Percentiles rank a stretch among this genome's conserved stretches.
These are phyloP conservation scores for Penicillium cosmopolitanum DNA, from an alignment of 495 filamentous ascomycete genomes.

Conservation along the genomic window DNA sequence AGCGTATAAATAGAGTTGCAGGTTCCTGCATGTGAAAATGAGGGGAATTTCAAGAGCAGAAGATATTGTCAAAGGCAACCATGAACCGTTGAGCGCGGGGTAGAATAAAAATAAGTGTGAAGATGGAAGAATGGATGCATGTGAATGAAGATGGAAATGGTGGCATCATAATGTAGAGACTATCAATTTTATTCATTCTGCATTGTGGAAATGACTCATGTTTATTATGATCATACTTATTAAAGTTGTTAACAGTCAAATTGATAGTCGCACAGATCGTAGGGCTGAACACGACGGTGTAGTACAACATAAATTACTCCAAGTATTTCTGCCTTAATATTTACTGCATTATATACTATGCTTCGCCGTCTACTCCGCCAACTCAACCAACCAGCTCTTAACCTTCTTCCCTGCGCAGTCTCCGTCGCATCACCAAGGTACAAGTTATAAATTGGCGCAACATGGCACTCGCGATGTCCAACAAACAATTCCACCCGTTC, in stretches of 20 bases:
- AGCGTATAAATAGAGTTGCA: neutral
- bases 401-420: constrained; percentile 44
- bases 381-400: constrained; percentile 35
- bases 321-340: neutral
- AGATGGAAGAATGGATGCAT: neutral
- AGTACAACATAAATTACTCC: no score
- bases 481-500: constrained; percentile 41
- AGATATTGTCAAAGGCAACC: neutral
- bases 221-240: neutral
- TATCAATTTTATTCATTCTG: neutral
- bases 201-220: neutral
- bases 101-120: neutral
- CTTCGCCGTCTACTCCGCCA: constrained; percentile 10
- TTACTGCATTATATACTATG: neutral
- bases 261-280: no score
- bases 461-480: constrained; percentile 45
- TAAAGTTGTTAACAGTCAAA: no score
- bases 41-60: neutral
- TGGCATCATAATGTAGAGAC: neutral
- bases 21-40: constrained; percentile 5
- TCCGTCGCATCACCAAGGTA: constrained; percentile 40
- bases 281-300: no score
- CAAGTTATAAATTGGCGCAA: constrained; percentile 48
- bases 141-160: neutral
- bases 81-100: no score